Percentiles rank a stretch among this genome's conserved stretches.
Conservation (phyloP, 75 land plant species). For the Pinus albicaulis region DNA sequence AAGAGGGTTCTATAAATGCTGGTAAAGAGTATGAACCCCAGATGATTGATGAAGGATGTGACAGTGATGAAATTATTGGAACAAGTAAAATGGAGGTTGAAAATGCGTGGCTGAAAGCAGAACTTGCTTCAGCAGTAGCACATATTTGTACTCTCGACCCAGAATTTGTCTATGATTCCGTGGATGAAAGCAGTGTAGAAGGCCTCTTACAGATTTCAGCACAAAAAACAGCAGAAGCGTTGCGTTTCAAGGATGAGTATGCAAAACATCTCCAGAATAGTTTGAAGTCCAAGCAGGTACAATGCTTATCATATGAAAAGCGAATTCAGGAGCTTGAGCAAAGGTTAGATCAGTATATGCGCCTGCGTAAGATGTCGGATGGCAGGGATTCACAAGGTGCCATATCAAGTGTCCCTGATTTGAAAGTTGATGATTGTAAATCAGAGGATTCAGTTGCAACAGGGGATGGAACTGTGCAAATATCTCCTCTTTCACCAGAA, state of each 20-base stretch:
- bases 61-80: conserved; percentile 75
- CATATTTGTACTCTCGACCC: conserved; percentile 55
- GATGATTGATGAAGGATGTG: conserved; percentile 42
- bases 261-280: conserved; percentile 64
- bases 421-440: conserved; percentile 38
- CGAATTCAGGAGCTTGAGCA: conserved; percentile 91
- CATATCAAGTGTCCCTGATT: conserved; percentile 5
- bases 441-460: conserved; percentile 46
- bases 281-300: conserved; percentile 58
- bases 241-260: conserved; percentile 87
- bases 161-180: conserved; percentile 49
- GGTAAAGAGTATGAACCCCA: conserved; percentile 34
- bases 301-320: conserved; percentile 75
- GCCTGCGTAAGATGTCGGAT: conserved; percentile 36
- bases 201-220: conserved; percentile 43
- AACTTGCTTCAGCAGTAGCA: conserved; percentile 89
- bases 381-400: conserved; percentile 27
- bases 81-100: conserved; percentile 98
- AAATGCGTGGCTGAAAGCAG: conserved; percentile 92
- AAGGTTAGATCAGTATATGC: conserved; percentile 64
- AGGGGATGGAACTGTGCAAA: conserved; percentile 34
- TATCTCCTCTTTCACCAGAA: conserved; percentile 32
- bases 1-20: conserved; percentile 22
- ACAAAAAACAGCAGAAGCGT: conserved; percentile 83
- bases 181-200: conserved; percentile 42